Base-by-base conservation (phyloP, 1,139 yeast species). In the Yamadazyma spencermartinsiae region DNA sequence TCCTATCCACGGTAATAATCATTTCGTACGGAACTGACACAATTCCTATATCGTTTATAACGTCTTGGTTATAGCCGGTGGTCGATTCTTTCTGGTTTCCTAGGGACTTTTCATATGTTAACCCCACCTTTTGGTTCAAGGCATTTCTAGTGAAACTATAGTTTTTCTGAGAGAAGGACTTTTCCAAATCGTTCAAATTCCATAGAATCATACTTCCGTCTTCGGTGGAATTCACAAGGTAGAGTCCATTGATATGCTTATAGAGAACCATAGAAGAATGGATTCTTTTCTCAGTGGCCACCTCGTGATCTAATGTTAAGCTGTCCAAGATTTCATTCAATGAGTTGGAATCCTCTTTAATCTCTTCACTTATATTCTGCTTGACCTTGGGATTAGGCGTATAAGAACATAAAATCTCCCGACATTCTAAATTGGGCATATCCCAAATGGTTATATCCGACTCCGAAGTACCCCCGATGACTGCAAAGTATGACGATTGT, bases 361-460 rank as follows among this genome's bases (percentile, higher is more conserved):
- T 35, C 26, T 43, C 46, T 33, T 45, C 45, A 35, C 37, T 36
- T 3, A 14, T 12, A 34, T 42, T 45, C 27, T 45, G 43, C 12
- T 39, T 46, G 4, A 44, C 39, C 3, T 12, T 37, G 9, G 43
- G 46, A 3, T 28, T 33, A 3, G 31, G 17, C 0, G 19, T n/a
- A 29, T 41, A 35, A 17, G 45, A 28, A 35, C 48, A 36, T 11
- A 75, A 65, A 0, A 84, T 74, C 49, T 78, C 80, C 30, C 76
- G 68, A 49, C 95, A 86, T 37, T 76, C 79, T 32, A 79, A 65
- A 21, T 73, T 69, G 14, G 87, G 81, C 9, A 87, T 65, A 54
- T 86, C 94, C 95, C 96, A 87, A 0, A 87, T 70, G 0, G 86
- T 74, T 8, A 84, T 70, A 46, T 83, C 84, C 0, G 79, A 62